phyloP scores from a whole-genome alignment of 805 yeast genomes.

The Tetrapisispora taiwanensis region DNA sequence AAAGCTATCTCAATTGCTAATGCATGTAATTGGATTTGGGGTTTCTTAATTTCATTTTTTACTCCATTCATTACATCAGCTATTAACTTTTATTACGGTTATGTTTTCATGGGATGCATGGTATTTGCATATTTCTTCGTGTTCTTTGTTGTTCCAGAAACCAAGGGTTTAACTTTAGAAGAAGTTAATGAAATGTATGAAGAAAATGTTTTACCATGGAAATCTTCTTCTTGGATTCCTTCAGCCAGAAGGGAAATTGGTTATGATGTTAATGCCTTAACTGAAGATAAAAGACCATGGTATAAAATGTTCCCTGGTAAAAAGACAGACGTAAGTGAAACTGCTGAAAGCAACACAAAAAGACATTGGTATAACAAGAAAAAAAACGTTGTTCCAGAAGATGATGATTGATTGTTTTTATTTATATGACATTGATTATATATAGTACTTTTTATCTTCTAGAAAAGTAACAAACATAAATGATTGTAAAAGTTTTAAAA shows the following conservation, averaged over 20 bases:
- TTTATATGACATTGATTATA: no score
- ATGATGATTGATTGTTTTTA: no score
- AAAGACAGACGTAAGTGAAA: background rate
- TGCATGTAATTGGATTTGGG: constrained; percentile 60
- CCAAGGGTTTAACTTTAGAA: constrained; percentile 73
- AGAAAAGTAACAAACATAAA: no score
- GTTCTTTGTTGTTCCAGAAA: constrained; percentile 64
- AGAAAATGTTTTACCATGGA: constrained; percentile 36
- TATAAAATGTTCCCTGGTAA: constrained; percentile 16
- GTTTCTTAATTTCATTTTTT: constrained; percentile 58
- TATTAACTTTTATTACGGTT: constrained; percentile 66
- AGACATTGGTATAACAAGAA: no score
- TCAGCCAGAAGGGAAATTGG: constrained; percentile 30
- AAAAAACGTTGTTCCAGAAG: no score
- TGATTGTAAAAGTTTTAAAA: no score
- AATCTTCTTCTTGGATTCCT: constrained; percentile 45
- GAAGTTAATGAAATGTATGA: constrained; percentile 63
- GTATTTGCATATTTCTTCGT: constrained; percentile 53
- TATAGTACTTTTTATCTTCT: no score
- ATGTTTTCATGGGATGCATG: constrained; percentile 51
- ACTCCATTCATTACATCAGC: constrained; percentile 63
- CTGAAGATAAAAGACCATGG: constrained; percentile 24
- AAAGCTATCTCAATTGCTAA: constrained; percentile 50
- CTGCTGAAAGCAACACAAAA: background rate
- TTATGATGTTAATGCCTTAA: constrained; percentile 21